Percentiles rank a stretch among this genome's conserved stretches.
phyloP scores from a whole-genome alignment of 2,329 filamentous ascomycete genomes.

The Pseudogymnoascus sp. region DNA sequence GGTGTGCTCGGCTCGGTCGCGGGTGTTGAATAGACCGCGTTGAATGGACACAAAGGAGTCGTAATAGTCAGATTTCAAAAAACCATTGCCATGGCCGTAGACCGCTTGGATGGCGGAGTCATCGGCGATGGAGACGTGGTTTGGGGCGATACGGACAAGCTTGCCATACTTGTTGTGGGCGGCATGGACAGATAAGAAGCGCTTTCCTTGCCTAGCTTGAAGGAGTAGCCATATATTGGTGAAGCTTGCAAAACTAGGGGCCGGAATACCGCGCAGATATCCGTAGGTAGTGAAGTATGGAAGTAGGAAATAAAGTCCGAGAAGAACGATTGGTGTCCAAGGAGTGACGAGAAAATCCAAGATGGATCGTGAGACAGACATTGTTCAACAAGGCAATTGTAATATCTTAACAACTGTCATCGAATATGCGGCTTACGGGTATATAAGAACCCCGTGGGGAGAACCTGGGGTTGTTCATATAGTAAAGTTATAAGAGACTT shows the following conservation, averaged over 20 bases:
- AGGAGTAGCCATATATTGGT: slow-evolving; percentile 74
- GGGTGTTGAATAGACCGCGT: slow-evolving; percentile 82
- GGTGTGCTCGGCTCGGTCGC: slow-evolving; percentile 72
- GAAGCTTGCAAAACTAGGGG: slow-evolving; percentile 52
- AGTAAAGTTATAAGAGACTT: not conserved
- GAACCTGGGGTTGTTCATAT: not conserved
- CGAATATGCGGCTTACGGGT: not conserved
- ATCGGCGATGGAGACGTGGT: slow-evolving; percentile 73
- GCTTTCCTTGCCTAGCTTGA: slow-evolving; percentile 55
- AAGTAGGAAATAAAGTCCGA: slow-evolving; percentile 32
- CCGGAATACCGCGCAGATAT: slow-evolving; percentile 36
- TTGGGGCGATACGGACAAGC: slow-evolving; percentile 70
- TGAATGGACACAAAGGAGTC: slow-evolving; percentile 85
- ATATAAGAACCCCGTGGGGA: not conserved
- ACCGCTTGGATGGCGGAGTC: slow-evolving; percentile 63
- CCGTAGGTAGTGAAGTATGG: slow-evolving; percentile 28
- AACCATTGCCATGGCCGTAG: slow-evolving; percentile 69
- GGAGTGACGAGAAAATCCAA: slow-evolving; percentile 36
- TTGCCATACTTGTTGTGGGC: slow-evolving; percentile 57
- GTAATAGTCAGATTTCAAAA: slow-evolving; percentile 73
- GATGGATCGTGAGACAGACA: slow-evolving; percentile 25
- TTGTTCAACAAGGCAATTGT: slow-evolving; percentile 14
- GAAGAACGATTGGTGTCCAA: slow-evolving; percentile 40
- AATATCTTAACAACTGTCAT: not conserved
- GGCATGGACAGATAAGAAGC: slow-evolving; percentile 57